Base-by-base conservation (phyloP, 1,284 basidiomycete genomes). In the Chondrostereum purpureum region DNA sequence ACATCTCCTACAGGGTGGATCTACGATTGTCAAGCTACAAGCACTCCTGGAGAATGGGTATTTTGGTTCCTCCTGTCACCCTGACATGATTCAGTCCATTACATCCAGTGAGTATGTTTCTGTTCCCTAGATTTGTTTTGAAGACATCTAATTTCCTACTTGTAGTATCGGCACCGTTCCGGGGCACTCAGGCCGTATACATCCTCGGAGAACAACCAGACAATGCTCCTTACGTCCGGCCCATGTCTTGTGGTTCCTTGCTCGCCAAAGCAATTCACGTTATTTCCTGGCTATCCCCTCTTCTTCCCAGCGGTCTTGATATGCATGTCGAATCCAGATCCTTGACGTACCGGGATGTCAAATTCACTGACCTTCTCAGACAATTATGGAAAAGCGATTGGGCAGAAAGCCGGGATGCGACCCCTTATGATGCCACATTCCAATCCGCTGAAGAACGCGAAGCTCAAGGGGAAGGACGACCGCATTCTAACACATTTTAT, bases 351-450 rank as follows among this genome's bases (percentile, higher is more conserved):
- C 53, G 55, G 13, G 64, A 75, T 21, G 55, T 60, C 5, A 64
- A 66, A 2, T 50, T 70, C 37, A 0, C 41, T 6, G 49, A 54
- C 1, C 58, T 75, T 12, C 39, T 71, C 12, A 55, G 55, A 20
- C 67, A 73, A 35, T 53, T 77, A 8, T 68, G 68, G 65, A 62
- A 57, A 48, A 75, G 71, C 50, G 69, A 74, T 11, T 77, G 74
- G 73, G 72, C 70, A 0, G 67, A 67, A 50, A 66, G 71, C 39
- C 54, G 59, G 10, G 75, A 77, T 52, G 67, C 68, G 0, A 60
- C 68, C 13, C 73, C 74, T 0, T 77, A 64, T 46, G 75, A 77
- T 46, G 64, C 65, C 10, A 75, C 75, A 1, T 75, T 75, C 45
- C 57, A 65, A 35, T 68, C 72, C 4, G 64, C 65, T 4, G 68